Conservation (phyloP, 2,329 filamentous ascomycete species). For the Diaporthe ilicicola region DNA sequence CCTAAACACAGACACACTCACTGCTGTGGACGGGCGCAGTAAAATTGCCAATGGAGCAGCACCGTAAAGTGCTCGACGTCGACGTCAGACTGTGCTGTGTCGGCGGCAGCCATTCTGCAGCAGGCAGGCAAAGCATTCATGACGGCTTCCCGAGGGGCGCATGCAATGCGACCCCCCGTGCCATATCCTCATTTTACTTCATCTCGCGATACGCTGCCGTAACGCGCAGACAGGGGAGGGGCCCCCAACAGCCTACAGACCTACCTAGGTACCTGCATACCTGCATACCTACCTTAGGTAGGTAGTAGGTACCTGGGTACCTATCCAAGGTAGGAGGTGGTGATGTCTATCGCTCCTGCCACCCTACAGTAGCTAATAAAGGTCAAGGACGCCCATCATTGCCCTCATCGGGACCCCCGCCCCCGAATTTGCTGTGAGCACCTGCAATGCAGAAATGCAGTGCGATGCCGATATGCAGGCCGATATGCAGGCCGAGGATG, state of each 20-base stretch:
- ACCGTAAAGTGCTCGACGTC: not conserved
- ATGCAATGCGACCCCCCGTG: conserved; percentile 21
- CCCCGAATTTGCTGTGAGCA: not conserved
- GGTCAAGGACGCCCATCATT: not conserved
- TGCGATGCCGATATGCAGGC: conserved; percentile 20
- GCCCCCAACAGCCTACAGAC: not conserved
- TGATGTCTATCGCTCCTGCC: too few species aligned
- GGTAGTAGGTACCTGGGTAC: too few species aligned
- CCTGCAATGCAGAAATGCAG: not conserved
- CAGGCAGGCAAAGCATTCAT: not conserved
- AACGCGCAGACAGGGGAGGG: not conserved
- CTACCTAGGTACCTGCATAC: too few species aligned
- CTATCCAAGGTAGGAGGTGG: too few species aligned
- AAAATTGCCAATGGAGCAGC: not conserved
- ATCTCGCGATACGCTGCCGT: conserved; percentile 29
- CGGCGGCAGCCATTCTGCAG: not conserved
- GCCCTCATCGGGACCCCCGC: not conserved
- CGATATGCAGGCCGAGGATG: too few species aligned
- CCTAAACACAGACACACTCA: too few species aligned
- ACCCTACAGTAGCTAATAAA: too few species aligned
- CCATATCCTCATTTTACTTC: not conserved
- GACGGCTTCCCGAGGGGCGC: not conserved
- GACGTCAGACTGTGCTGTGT: not conserved
- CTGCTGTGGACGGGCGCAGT: not conserved
- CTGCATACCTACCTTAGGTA: too few species aligned